phyloP scores from a whole-genome alignment of 2,329 filamentous ascomycete species.

The Massarina eburnea region DNA sequence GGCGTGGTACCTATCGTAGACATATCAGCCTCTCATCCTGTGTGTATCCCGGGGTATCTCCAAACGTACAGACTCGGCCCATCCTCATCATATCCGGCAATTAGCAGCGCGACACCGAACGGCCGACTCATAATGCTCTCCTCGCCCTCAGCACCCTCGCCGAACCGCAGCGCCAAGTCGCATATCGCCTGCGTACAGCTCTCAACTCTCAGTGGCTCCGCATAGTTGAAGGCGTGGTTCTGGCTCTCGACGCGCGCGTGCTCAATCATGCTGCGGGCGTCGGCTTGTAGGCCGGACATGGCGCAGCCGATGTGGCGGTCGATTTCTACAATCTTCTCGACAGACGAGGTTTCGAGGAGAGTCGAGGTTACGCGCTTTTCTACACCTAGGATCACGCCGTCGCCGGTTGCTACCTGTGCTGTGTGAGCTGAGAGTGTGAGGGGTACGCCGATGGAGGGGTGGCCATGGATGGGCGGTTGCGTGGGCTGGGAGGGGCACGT shows the following conservation, averaged over 20 bases:
- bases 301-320: conserved; percentile 98
- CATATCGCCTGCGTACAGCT: conserved; percentile 99
- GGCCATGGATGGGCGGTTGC: background rate
- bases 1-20: conserved; percentile 76
- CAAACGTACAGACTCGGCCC: conserved; percentile 76
- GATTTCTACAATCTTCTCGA: conserved; percentile 99
- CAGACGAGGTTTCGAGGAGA: conserved; percentile 93
- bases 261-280: conserved; percentile 96
- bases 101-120: conserved; percentile 93
- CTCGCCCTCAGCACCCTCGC: conserved; percentile 94
- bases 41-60: background rate
- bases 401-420: conserved; percentile 78
- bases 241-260: conserved; percentile 97
- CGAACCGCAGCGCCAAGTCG: conserved; percentile 92
- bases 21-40: conserved; percentile 6
- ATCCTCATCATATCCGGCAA: conserved; percentile 96
- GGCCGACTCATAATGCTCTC: conserved; percentile 98
- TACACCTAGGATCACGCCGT: conserved; percentile 94
- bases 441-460: background rate
- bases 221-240: conserved; percentile 97
- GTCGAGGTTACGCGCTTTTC: conserved; percentile 99
- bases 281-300: conserved; percentile 97
- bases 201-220: conserved; percentile 91
- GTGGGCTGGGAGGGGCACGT: conserved; percentile 34
- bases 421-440: conserved; percentile 14